Evolutionary conservation across 2,329 filamentous ascomycete genomes (phyloP), one percentile per base, ranked within the genome.

Genomic region (Aureobasidium mangrovei): DNA sequence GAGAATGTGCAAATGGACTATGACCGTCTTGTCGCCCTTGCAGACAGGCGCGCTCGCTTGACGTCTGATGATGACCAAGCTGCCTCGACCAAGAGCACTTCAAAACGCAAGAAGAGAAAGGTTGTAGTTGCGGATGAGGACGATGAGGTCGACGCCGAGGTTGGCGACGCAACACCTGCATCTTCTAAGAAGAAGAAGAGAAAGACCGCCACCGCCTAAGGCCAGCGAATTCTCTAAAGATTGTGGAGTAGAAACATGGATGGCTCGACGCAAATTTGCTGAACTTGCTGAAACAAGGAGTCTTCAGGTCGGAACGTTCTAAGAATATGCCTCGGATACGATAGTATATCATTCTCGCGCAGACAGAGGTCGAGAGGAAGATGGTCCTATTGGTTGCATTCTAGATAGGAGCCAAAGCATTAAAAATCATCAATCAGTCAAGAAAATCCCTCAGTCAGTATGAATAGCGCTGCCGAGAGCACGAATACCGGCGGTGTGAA

Each of bases 1-100:
- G 73, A 77, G 12, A 79, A 78, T 45, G 84, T 91, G 12, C 80
- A 86, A 63, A 77, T 82, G 48, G 86, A 89, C 60, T 91, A 90
- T 67, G 79, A 79, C n/a, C 76, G 81, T 52, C 72, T 89, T 39
- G 69, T 91, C 36, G 75, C 80, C 51, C 70, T 63, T 28, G 66
- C 74, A 2, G 65, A 70, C 59, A 61, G 64, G 68, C 32, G 67
- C 64, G 56, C 59, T 29, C 10, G 18, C 18, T 36, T 27, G 7
- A 8, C 24, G 18, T 35, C 32, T 35, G 32, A 35, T 10, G 32
- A 35, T 10, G 32, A 35, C 32, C n/a, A 42, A 5, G 12, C 26
- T n/a, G n/a, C 3, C 33, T 29, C 36, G 7, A 35, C 12, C 18
- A 48, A n/a, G 18, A 18, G 18, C 33, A 24, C 10, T 6, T 24